Evolutionary conservation across 805 yeast species (phyloP).

Genomic region (Saccharomyces mikatae): DNA sequence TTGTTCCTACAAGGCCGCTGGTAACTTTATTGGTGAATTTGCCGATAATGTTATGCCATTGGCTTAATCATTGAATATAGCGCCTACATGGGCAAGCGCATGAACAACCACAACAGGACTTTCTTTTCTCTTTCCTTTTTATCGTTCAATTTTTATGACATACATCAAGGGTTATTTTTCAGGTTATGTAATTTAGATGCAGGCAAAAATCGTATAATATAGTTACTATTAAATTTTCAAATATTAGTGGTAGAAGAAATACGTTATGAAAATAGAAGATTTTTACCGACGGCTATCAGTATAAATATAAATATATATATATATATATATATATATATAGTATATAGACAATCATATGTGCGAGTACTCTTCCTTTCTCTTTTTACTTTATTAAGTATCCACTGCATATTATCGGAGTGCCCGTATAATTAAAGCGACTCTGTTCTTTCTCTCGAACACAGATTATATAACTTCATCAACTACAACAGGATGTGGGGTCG

Average conservation of each 20-base stretch:
- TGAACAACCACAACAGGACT: not conserved
- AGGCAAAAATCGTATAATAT: not conserved
- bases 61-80: not conserved
- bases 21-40: constrained; percentile 45
- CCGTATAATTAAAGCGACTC: not conserved
- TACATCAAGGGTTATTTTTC: not conserved
- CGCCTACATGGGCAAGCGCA: not conserved
- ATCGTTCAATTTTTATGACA: not conserved
- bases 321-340: not conserved
- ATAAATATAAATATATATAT: not conserved
- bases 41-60: constrained; percentile 19
- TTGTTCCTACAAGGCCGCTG: constrained; percentile 57
- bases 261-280: not conserved
- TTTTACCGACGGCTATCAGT: not conserved
- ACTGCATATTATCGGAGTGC: not conserved
- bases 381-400: not conserved
- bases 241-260: not conserved
- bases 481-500: constrained; percentile 36
- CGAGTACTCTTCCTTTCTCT: not conserved
- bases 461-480: constrained; percentile 9
- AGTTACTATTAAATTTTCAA: not conserved
- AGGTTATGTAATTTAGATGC: not conserved
- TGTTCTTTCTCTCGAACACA: not conserved
- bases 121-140: not conserved
- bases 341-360: not conserved